phyloP scores from a whole-genome alignment of 176 grass and related monocot species.

The Hsuehochloa calcarea region DNA sequence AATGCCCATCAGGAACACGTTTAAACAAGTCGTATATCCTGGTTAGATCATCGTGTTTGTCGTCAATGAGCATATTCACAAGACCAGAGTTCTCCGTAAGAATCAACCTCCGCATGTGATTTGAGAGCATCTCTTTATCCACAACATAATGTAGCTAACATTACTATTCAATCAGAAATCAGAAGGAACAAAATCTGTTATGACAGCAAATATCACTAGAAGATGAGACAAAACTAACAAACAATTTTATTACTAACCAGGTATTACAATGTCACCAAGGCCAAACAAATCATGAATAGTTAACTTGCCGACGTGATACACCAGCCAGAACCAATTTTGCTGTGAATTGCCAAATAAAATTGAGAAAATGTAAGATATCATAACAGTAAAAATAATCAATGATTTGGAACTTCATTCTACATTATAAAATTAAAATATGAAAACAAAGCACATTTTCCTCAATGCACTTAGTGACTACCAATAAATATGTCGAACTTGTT shows the following conservation, averaged over 20 bases:
- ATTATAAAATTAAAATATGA: not conserved
- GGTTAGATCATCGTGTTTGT: slow-evolving; percentile 17
- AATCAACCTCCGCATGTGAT: slow-evolving; percentile 22
- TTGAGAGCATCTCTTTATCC: slow-evolving; percentile 13
- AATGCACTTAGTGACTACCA: not conserved
- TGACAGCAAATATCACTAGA: no score
- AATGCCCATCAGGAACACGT: slow-evolving; percentile 23
- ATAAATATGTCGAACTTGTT: not conserved
- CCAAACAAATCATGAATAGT: not conserved
- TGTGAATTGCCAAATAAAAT: not conserved
- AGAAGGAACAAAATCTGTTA: no score
- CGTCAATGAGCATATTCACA: slow-evolving; percentile 21
- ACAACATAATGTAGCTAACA: no score
- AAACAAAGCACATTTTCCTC: not conserved
- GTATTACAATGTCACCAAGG: no score
- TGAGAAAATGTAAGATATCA: not conserved
- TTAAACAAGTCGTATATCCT: slow-evolving; percentile 15
- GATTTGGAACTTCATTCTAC: not conserved
- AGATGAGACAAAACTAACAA: no score
- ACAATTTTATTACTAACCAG: no score
- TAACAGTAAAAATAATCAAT: not conserved
- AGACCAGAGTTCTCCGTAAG: slow-evolving; percentile 21
- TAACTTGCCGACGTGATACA: not conserved
- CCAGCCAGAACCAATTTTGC: not conserved
- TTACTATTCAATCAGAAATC: no score